Evolutionary conservation across 345 rosid species (phyloP), one percentile per base, ranked within the genome.

Genomic region (Melastoma malabathricum): DNA sequence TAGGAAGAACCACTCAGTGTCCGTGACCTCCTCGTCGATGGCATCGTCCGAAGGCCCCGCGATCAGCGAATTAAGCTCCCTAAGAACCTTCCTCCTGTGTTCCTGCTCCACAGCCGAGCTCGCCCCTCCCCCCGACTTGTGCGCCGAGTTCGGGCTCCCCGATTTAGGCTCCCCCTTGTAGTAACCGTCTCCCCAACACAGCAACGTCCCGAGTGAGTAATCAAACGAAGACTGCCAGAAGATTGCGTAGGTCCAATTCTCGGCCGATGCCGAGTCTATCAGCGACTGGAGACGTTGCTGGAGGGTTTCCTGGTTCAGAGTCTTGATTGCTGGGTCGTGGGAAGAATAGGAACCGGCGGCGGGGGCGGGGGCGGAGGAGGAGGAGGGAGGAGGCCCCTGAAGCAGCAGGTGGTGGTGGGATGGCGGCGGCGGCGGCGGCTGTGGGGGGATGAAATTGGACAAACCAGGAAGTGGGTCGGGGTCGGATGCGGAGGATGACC

Each of bases 1-100:
- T 2, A 89, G 62, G 53, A 81, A 89, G 73, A 86, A 89, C 97
- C 97, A 86, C 61, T 89, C 97, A 0, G 96, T 80, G 46, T 88
- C 92, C 4, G 95, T 76, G 18, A 88, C 94, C 44, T 88, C 94
- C 38, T 88, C 97, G 17, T 84, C 94, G 6, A 79, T 62, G 3
- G 87, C 75, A 23, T 80, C 72, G 27, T 82, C 84, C 38, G 72
- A 2, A 15, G 75, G 48, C 45, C 94, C 94, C 23, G 89, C 72
- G 29, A 88, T 84, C 68, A 88, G 56, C 27, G 94, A 68, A 58
- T 88, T 84, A 15, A 88, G 92, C 17, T 88, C 83, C 2, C 92
- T 61, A 19, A 88, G 70, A 3, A 84, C 83, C 55, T 68, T 73
- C 50, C 71, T 84, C 1, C 97, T 79, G 67, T 84, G 86, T 50